Conservation (phyloP, 345 rosid genomes). For the Populus deltoides region DNA sequence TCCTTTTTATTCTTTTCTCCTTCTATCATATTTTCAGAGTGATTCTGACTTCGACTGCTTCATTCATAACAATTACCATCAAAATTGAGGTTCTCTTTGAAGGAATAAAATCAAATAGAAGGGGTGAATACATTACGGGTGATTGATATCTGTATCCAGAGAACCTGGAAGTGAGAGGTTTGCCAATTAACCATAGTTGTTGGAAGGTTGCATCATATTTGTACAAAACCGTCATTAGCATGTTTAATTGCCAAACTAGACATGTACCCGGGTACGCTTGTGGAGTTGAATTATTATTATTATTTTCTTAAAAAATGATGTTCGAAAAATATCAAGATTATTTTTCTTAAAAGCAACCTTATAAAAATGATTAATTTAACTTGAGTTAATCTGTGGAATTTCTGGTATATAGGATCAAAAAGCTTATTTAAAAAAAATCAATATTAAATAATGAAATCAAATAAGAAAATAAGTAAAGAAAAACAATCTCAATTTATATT, state of each 20-base stretch:
- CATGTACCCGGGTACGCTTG: too few relatives aligned
- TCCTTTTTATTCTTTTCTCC: slow-evolving; percentile 22
- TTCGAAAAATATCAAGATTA: too few relatives aligned
- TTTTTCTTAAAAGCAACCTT: too few relatives aligned
- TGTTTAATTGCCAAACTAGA: neutral
- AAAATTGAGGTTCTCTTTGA: neutral
- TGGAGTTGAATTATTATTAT: too few relatives aligned
- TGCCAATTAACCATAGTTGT: neutral
- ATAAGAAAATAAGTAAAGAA: too few relatives aligned
- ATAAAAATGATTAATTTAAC: too few relatives aligned
- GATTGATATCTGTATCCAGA: neutral
- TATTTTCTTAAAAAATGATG: too few relatives aligned
- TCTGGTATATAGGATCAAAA: too few relatives aligned
- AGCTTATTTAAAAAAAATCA: too few relatives aligned
- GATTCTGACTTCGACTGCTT: slow-evolving; percentile 11
- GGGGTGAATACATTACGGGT: neutral
- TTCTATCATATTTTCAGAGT: neutral
- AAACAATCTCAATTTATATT: too few relatives aligned
- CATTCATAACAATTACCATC: neutral
- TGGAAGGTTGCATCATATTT: neutral
- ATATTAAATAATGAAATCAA: too few relatives aligned
- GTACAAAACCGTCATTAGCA: neutral
- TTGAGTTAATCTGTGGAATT: too few relatives aligned
- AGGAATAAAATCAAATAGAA: slow-evolving; percentile 13
- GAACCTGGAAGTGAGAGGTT: neutral